phyloP scores from a whole-genome alignment of 768 basidiomycete species.

The Trametes elegans region DNA sequence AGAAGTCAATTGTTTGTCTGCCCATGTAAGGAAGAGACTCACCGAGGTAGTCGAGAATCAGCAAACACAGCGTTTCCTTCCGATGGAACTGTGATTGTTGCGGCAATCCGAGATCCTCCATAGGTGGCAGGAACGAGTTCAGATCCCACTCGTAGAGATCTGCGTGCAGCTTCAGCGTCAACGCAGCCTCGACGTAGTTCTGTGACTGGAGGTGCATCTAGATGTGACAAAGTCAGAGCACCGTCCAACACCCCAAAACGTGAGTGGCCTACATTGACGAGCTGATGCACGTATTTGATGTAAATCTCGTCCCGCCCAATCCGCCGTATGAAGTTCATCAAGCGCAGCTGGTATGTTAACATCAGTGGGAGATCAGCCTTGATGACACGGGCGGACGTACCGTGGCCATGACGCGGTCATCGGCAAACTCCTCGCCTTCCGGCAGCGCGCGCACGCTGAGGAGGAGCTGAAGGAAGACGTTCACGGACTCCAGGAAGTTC shows the following conservation, averaged over 20 bases:
- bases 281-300: conserved; percentile 93
- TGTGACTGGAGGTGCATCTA: conserved; percentile 84
- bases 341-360: conserved; percentile 53
- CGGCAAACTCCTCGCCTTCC: conserved; percentile 90
- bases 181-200: conserved; percentile 89
- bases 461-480: conserved; percentile 88
- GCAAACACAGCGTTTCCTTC: conserved; percentile 87
- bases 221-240: conserved; percentile 26
- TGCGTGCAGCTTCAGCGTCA: conserved; percentile 91
- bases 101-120: conserved; percentile 87
- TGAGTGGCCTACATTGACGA: conserved; percentile 87
- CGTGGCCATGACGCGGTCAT: conserved; percentile 92
- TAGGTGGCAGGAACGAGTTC: conserved; percentile 74
- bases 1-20: background rate
- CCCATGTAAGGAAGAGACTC: conserved; percentile 20
- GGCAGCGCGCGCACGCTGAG: conserved; percentile 86
- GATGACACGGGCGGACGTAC: conserved; percentile 35
- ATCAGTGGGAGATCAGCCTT: background rate
- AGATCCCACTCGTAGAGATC: conserved; percentile 92
- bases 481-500: conserved; percentile 83
- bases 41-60: conserved; percentile 95
- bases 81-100: conserved; percentile 93
- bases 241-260: background rate
- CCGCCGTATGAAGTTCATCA: conserved; percentile 92
- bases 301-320: conserved; percentile 94